Conservation (phyloP, 2,329 filamentous ascomycete genomes). For the Paecilomyces fulvus region DNA sequence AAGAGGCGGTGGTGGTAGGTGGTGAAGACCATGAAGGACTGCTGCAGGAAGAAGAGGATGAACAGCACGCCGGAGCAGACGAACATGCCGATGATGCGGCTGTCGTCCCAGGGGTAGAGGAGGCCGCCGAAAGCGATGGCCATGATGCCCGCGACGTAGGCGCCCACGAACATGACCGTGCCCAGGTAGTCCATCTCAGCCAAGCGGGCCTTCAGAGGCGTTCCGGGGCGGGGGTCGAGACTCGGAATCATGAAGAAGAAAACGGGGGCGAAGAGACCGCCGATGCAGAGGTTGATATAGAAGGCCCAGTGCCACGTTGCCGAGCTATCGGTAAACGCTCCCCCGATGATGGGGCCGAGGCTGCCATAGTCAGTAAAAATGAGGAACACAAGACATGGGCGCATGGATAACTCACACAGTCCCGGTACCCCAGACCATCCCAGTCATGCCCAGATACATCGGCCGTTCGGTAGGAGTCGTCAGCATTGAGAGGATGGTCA, state of each 20-base stretch:
- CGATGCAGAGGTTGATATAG: slow-evolving; percentile 47
- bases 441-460: no score
- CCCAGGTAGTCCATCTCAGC: slow-evolving; percentile 37
- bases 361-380: neutral
- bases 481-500: no score
- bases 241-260: slow-evolving; percentile 35
- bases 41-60: slow-evolving; percentile 39
- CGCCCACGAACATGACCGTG: slow-evolving; percentile 32
- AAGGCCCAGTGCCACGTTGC: slow-evolving; percentile 32
- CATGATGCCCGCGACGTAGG: slow-evolving; percentile 35
- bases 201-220: slow-evolving; percentile 11
- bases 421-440: no score
- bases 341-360: slow-evolving; percentile 31
- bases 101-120: slow-evolving; percentile 39
- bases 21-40: slow-evolving; percentile 34
- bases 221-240: slow-evolving; percentile 12
- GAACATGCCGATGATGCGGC: slow-evolving; percentile 40
- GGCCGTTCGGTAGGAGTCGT: no score
- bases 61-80: slow-evolving; percentile 38
- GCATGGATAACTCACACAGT: no score
- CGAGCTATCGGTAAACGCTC: slow-evolving; percentile 19
- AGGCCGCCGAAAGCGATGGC: slow-evolving; percentile 43
- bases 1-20: slow-evolving; percentile 37
- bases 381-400: no score
- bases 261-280: slow-evolving; percentile 34